A percentile compares a stretch with the other conserved stretches of the same genome.
Conservation (phyloP, 2,329 filamentous ascomycete species). For the Rutstroemia sp. region DNA sequence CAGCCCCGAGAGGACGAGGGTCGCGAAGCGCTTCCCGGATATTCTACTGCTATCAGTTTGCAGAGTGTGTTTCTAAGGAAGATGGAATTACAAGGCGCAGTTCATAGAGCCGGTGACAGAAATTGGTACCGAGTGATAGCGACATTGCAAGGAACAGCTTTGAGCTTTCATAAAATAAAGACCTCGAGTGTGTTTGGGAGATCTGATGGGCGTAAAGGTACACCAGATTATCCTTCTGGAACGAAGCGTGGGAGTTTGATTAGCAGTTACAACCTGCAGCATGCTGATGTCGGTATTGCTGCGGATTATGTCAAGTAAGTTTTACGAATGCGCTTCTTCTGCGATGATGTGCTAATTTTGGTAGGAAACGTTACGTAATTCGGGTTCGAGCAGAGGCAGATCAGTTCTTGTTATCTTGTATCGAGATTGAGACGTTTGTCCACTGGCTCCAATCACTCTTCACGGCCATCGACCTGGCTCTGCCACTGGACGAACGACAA, state of each 20-base stretch:
- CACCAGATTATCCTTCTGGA: conserved; percentile 44
- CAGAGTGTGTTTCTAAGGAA: conserved; percentile 55
- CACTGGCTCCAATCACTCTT: conserved; percentile 62
- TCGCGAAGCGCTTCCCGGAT: conserved; percentile 45
- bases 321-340: not conserved
- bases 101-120: conserved; percentile 52
- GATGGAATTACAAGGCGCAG: conserved; percentile 59
- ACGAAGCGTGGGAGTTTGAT: conserved; percentile 49
- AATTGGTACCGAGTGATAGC: conserved; percentile 59
- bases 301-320: conserved; percentile 63
- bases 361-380: conserved; percentile 50
- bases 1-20: conserved; percentile 33
- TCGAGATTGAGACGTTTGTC: conserved; percentile 57
- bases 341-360: not conserved
- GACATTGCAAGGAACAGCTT: conserved; percentile 58
- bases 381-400: conserved; percentile 67
- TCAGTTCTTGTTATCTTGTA: conserved; percentile 63
- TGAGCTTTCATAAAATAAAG: conserved; percentile 59
- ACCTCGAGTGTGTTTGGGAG: conserved; percentile 45
- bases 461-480: conserved; percentile 65
- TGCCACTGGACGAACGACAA: conserved; percentile 62
- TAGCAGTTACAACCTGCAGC: conserved; percentile 63
- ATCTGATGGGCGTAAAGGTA: conserved; percentile 42
- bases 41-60: conserved; percentile 48
- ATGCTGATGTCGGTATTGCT: conserved; percentile 69